Conservation (phyloP, 441 rosid species). For the Bruguiera hainesii region DNA sequence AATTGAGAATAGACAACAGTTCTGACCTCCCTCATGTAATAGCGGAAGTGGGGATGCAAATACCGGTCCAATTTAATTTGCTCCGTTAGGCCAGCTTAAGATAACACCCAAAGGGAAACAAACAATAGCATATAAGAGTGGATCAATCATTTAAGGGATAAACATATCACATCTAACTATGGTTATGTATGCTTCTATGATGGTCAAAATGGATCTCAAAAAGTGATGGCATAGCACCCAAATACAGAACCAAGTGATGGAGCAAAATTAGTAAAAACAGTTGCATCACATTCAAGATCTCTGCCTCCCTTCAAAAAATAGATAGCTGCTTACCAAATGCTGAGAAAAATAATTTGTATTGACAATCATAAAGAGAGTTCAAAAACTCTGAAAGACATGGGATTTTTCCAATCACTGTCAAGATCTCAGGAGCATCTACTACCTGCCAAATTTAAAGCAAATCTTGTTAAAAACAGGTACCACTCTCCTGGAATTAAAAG, state of each 20-base stretch:
- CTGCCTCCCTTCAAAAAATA: not conserved
- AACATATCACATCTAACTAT: not conserved
- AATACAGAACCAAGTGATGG: not conserved
- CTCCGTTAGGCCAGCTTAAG: constrained; percentile 83
- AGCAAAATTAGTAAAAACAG: not conserved
- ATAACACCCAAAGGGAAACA: constrained; percentile 13
- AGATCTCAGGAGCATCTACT: constrained; percentile 99
- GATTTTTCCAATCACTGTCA: constrained; percentile 96
- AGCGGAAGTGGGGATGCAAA: constrained; percentile 94
- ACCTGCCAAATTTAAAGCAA: constrained; percentile 52
- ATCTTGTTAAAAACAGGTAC: not conserved
- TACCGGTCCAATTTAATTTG: constrained; percentile 92
- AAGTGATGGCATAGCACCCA: not conserved
- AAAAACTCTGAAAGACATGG: constrained; percentile 84
- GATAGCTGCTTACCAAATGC: constrained; percentile 69
- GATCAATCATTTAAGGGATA: not conserved
- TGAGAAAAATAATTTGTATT: constrained; percentile 80
- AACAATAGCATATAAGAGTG: constrained; percentile 4
- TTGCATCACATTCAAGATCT: not conserved
- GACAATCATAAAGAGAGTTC: constrained; percentile 90
- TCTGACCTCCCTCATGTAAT: constrained; percentile 99
- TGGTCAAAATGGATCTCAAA: not conserved
- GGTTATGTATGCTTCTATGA: not conserved
- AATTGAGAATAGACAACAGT: constrained; percentile 92
- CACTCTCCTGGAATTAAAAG: constrained; percentile 12